Evolutionary conservation across 306 rosid genomes (phyloP), one percentile per base, ranked within the genome.

Genomic region (Prunus mongolica): DNA sequence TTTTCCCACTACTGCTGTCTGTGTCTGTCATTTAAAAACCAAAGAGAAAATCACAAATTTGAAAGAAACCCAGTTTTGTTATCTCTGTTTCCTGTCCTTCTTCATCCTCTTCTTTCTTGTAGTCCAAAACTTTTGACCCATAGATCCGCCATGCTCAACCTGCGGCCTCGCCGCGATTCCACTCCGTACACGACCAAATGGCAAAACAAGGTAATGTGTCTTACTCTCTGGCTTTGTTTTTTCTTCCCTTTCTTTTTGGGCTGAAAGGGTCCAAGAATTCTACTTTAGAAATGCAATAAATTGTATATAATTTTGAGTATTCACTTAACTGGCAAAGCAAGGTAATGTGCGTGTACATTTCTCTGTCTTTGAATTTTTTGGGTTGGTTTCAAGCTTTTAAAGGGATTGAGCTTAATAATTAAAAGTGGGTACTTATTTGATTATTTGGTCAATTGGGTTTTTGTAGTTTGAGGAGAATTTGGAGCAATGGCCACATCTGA

Each of bases 401-500:
- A 22, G 57, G 28, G 60, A 25, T 32, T 66, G 55, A 7, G 28
- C 4, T 28, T 56, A 9, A 18, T 30, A 22, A 27, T 46, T 22
- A 0, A n/a, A 47, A 51, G 1, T 62, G 72, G 20, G 34, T 70
- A 5, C 18, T 45, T 67, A 3, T 62, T 61, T 60, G 19, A 11
- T 47, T 71, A 38, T 60, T 47, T 54, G 30, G 63, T 57, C 27
- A 34, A 55, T 24, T 71, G 69, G 69, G 47, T 28, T 73, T 65
- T 74, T 69, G 86, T 67, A 95, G 97, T 89, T 90, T 75, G 96
- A 92, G 25, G 97, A 92, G 86, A 95, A 95, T 86, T 84, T 95
- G 89, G 99, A 95, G 89, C 99, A 95, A 80, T 92, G 97, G 96
- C 99, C 99, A 28, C 97, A 92, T 79, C 91, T 95, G 82, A 95